These are phyloP conservation scores for Paramecium pentaurelia DNA, from an alignment of 73 alveolate species.

Conservation along the genomic window DNA sequence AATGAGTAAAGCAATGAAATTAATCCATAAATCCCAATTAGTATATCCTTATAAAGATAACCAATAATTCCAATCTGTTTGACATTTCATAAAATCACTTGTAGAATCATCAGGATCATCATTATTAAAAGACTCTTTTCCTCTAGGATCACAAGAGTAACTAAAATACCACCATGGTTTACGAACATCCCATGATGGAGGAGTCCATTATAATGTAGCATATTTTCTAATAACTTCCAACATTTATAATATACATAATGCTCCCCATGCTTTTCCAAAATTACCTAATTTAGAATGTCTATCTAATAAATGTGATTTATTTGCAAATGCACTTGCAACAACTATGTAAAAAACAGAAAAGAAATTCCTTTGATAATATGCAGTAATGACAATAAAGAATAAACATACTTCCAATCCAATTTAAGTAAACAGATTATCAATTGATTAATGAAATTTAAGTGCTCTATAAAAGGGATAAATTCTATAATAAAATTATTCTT, in stretches of 20 bases:
- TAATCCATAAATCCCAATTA: constrained; percentile 32
- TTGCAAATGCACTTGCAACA: constrained; percentile 49
- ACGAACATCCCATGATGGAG: constrained; percentile 45
- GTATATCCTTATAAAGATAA: constrained; percentile 48
- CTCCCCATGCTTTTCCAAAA: constrained; percentile 35
- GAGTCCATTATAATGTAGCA: constrained; percentile 48
- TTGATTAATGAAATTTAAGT: background rate
- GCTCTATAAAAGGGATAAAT: constrained; percentile 1
- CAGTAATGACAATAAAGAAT: constrained; percentile 44
- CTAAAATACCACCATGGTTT: constrained; percentile 55
- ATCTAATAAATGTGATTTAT: constrained; percentile 10
- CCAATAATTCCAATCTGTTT: constrained; percentile 57
- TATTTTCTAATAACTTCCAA: constrained; percentile 52
- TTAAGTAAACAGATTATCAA: constrained; percentile 14
- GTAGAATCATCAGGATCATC: constrained; percentile 33
- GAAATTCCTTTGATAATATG: constrained; percentile 52
- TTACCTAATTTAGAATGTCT: background rate
- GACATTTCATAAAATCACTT: constrained; percentile 41
- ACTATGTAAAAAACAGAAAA: constrained; percentile 41
- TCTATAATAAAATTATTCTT: background rate
- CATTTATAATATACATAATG: constrained; percentile 15
- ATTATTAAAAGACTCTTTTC: constrained; percentile 37
- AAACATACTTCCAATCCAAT: constrained; percentile 51
- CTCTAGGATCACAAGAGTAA: constrained; percentile 4
- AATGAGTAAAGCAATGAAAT: background rate